phyloP scores from a whole-genome alignment of 169 alveolate genomes.

The Eimeria acervulina region DNA sequence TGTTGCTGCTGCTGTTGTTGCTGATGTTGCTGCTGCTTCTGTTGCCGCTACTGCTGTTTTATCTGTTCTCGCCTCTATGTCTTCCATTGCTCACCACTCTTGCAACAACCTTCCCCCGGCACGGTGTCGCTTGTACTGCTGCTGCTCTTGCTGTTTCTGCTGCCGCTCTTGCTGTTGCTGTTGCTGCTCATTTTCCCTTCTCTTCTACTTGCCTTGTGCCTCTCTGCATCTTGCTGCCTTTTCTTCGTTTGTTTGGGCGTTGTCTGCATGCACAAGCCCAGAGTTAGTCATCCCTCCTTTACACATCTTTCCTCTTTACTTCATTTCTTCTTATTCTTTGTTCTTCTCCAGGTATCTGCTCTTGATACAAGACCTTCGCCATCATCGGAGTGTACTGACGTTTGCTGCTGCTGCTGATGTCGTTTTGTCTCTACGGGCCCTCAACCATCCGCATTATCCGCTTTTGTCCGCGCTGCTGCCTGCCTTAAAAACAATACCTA shows the following conservation, averaged over 20 bases:
- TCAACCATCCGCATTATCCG: constrained; percentile 83
- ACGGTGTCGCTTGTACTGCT: background rate
- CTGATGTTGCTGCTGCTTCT: background rate
- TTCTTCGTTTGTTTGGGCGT: background rate
- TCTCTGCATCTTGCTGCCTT: background rate
- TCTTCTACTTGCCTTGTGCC: background rate
- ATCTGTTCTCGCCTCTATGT: background rate
- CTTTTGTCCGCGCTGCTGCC: constrained; percentile 60
- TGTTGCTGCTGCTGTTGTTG: background rate
- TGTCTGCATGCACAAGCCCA: too few relatives aligned
- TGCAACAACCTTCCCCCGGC: too few relatives aligned
- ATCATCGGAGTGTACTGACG: constrained; percentile 78
- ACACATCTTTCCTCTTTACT: background rate
- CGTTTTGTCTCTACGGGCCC: constrained; percentile 71
- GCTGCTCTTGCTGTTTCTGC: constrained; percentile 10
- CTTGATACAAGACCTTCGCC: constrained; percentile 83
- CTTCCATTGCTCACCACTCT: too few relatives aligned
- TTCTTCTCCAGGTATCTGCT: constrained; percentile 81
- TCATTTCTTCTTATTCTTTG: background rate
- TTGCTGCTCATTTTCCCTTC: background rate
- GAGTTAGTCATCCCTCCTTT: too few relatives aligned
- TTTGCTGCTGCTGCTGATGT: constrained; percentile 85
- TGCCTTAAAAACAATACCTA: background rate
- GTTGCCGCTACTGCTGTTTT: background rate
- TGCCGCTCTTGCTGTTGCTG: background rate